Evolutionary conservation across 2,329 filamentous ascomycete genomes (phyloP).

Genomic region (Diaporthe sp.): DNA sequence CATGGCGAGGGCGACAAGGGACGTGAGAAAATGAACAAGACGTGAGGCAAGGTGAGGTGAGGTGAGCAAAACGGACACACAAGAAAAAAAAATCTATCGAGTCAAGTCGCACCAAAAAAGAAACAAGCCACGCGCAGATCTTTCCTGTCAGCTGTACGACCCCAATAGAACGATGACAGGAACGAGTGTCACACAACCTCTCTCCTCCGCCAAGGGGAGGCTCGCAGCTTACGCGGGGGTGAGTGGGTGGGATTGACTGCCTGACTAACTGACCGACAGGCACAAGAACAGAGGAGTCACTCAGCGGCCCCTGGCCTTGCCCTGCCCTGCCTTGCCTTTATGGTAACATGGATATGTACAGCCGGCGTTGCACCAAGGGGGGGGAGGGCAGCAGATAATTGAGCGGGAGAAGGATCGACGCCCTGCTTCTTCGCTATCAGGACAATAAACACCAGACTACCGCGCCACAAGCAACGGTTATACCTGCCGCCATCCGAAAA

Average conservation of each 20-base stretch:
- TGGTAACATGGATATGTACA: conserved; percentile 27
- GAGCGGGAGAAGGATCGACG: conserved; percentile 19
- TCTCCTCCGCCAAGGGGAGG: conserved; percentile 25
- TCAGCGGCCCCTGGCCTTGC: neutral
- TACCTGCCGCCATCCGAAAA: conserved; percentile 27
- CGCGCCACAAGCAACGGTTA: conserved; percentile 30
- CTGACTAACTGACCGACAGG: conserved; percentile 18
- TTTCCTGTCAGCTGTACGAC: conserved; percentile 23
- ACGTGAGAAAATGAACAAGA: conserved; percentile 23
- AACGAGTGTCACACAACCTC: neutral
- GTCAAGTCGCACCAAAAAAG: conserved; percentile 18
- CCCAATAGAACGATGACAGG: conserved; percentile 20
- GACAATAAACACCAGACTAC: conserved; percentile 23
- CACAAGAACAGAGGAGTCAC: conserved; percentile 2
- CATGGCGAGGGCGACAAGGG: conserved; percentile 27
- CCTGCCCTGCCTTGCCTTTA: neutral
- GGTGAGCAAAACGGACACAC: conserved; percentile 11
- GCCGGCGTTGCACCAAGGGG: conserved; percentile 29
- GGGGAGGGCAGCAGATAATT: neutral
- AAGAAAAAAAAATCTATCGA: conserved; percentile 10
- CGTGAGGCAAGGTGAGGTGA: conserved; percentile 7
- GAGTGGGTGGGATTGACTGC: neutral
- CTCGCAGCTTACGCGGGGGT: conserved; percentile 10
- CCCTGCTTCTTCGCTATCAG: conserved; percentile 16
- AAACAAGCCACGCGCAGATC: conserved; percentile 27